phyloP scores from a whole-genome alignment of 805 yeast genomes.

The Clavispora vitiphila region DNA sequence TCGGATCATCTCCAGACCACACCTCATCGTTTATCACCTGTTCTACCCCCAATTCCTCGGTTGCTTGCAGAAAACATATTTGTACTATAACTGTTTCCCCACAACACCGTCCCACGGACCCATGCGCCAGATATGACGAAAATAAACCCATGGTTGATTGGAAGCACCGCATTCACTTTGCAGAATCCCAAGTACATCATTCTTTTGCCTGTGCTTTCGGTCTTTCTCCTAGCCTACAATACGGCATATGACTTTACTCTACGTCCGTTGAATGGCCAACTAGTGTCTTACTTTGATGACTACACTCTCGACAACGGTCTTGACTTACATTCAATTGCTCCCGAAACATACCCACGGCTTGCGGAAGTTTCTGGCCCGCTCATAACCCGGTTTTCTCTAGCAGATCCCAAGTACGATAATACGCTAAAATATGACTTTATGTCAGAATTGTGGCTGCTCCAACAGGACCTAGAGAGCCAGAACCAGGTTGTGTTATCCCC shows the following conservation, averaged over 20 bases:
- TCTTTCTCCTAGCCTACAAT: constrained; percentile 31
- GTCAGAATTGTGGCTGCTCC: neutral
- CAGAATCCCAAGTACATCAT: constrained; percentile 25
- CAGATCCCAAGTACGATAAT: neutral
- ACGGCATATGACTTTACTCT: constrained; percentile 32
- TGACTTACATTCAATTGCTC: neutral
- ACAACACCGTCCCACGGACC: neutral
- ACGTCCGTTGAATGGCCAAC: constrained; percentile 18
- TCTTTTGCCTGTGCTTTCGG: constrained; percentile 25
- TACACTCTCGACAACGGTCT: constrained; percentile 3
- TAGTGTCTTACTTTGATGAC: constrained; percentile 12
- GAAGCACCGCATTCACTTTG: constrained; percentile 17
- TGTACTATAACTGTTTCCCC: neutral
- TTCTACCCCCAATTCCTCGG: neutral
- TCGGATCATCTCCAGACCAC: no score
- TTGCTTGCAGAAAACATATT: neutral
- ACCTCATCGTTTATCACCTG: neutral
- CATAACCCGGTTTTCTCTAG: neutral
- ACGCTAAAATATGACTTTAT: neutral
- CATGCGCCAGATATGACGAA: constrained; percentile 5
- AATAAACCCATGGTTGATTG: constrained; percentile 12
- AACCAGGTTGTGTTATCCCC: neutral
- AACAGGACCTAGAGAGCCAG: neutral
- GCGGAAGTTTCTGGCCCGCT: neutral
- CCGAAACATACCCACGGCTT: neutral